A percentile compares a stretch with the other conserved stretches of the same genome.
phyloP scores from a whole-genome alignment of 768 basidiomycete species.

The Lepiota brunneoincarnata region DNA sequence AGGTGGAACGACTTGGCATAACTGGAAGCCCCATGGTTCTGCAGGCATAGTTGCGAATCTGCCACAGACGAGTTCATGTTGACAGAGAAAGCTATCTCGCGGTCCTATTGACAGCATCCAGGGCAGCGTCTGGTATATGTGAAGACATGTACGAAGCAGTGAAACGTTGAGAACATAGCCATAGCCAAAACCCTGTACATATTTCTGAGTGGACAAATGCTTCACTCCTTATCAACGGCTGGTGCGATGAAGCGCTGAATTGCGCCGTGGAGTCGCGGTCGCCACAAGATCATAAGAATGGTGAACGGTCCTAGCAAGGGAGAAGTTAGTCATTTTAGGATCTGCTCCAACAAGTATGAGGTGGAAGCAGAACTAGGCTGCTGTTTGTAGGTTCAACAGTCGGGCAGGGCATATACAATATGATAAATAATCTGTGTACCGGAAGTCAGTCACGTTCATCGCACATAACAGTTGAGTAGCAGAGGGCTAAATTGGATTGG shows the following conservation, averaged over 20 bases:
- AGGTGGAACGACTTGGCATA: conserved; percentile 62
- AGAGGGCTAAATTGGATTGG: conserved; percentile 75
- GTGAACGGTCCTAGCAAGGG: conserved; percentile 68
- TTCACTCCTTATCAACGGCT: conserved; percentile 80
- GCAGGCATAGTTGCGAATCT: conserved; percentile 73
- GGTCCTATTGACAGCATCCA: conserved; percentile 39
- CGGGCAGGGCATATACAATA: conserved; percentile 48
- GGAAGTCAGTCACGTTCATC: conserved; percentile 74
- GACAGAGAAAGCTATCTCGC: conserved; percentile 66
- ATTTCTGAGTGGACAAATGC: conserved; percentile 61
- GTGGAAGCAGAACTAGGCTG: conserved; percentile 37
- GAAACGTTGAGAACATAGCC: conserved; percentile 69
- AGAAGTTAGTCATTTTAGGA: conserved; percentile 65
- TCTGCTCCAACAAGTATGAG: conserved; percentile 73
- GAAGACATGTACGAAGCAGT: conserved; percentile 59
- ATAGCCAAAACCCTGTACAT: conserved; percentile 78
- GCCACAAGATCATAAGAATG: conserved; percentile 84
- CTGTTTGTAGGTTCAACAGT: conserved; percentile 69
- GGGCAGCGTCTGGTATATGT: conserved; percentile 33
- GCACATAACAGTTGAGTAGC: conserved; percentile 68
- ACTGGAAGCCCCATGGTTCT: conserved; percentile 74
- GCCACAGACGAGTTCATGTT: conserved; percentile 87
- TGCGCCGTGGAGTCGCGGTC: conserved; percentile 65
- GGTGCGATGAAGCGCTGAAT: conserved; percentile 84
- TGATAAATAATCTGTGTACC: conserved; percentile 67